Conservation (phyloP, 805 yeast genomes). For the Wickerhamiella azymoides region DNA sequence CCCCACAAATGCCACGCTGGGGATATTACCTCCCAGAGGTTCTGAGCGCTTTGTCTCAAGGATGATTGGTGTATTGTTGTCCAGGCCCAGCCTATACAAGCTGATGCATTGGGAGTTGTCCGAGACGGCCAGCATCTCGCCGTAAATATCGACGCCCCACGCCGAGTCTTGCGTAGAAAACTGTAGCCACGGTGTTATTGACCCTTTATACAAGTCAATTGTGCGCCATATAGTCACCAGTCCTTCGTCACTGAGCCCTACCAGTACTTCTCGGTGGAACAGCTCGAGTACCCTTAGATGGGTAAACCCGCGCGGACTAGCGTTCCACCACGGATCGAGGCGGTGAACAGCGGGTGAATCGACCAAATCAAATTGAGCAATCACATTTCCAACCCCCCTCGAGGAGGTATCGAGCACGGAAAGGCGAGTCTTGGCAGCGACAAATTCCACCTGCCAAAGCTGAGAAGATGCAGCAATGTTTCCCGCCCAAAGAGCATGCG, state of each 20-base stretch:
- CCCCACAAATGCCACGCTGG: background rate
- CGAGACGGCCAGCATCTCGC: background rate
- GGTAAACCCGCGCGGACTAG: conserved; percentile 1
- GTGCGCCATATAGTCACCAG: conserved; percentile 4
- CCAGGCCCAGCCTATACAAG: background rate
- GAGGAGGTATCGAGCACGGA: background rate
- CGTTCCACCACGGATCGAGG: conserved; percentile 3
- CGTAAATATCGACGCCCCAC: conserved; percentile 6
- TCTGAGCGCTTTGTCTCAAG: background rate
- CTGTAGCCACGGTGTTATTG: background rate
- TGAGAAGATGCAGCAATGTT: conserved; percentile 2
- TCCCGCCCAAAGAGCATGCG: conserved; percentile 1
- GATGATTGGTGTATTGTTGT: background rate
- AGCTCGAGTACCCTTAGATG: background rate
- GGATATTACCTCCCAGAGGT: conserved; percentile 7
- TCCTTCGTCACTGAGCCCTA: background rate
- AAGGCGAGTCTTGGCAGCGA: conserved; percentile 1
- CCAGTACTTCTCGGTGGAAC: conserved; percentile 1
- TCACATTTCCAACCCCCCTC: background rate
- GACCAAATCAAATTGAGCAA: background rate
- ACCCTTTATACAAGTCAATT: background rate
- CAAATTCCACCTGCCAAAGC: conserved; percentile 5
- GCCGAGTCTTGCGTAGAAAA: background rate
- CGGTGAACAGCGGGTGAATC: background rate
- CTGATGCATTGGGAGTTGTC: conserved; percentile 3